These are phyloP conservation scores for Leishmania gerbilli DNA, from an alignment of 208 protist genomes.

Conservation along the genomic window DNA sequence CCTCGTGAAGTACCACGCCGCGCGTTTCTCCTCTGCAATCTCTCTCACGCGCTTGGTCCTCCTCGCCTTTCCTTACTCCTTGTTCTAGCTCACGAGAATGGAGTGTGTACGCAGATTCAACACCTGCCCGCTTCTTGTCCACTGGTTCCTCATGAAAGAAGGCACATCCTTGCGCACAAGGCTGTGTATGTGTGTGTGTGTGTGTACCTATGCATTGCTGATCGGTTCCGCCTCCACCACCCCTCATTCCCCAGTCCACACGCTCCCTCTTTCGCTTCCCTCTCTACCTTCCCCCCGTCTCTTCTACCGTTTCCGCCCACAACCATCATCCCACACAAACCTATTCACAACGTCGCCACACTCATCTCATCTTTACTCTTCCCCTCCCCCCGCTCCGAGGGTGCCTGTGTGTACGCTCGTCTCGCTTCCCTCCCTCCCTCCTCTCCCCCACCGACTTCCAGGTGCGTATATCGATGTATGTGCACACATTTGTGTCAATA, in stretches of 20 bases:
- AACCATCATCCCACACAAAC: not conserved
- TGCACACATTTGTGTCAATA: not conserved
- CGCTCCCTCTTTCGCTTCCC: not conserved
- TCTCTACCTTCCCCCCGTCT: not conserved
- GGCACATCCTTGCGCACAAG: not conserved
- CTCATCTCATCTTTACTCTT: not conserved
- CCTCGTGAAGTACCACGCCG: not conserved
- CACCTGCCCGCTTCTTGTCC: not conserved
- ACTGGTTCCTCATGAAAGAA: not conserved
- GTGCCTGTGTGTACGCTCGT: not conserved
- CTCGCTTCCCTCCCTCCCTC: not conserved
- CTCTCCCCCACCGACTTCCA: not conserved
- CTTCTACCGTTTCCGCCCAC: not conserved
- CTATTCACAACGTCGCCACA: not conserved
- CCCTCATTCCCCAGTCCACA: not conserved
- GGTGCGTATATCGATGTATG: not conserved
- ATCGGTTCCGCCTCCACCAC: not conserved
- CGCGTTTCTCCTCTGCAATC: not conserved
- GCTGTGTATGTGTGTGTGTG: constrained; percentile 1
- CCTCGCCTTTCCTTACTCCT: not conserved
- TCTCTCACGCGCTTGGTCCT: not conserved
- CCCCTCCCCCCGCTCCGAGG: not conserved
- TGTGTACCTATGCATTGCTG: not conserved
- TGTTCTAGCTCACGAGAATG: not conserved
- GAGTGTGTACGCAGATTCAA: not conserved